Conservation (phyloP, 2,329 filamentous ascomycete species). For the Xylaria sp. region DNA sequence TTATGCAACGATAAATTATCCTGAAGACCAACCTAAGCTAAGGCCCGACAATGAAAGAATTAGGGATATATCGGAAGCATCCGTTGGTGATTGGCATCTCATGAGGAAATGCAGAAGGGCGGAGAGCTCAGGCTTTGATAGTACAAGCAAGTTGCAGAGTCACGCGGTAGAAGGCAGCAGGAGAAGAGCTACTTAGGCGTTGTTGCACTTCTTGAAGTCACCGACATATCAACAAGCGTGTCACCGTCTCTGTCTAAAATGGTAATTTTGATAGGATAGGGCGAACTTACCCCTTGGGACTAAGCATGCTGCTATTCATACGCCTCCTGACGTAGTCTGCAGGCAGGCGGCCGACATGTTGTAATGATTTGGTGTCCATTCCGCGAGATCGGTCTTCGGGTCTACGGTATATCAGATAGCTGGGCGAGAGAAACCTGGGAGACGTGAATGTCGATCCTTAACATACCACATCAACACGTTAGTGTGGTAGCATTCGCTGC, state of each 20-base stretch:
- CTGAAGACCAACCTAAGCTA: conserved; percentile 13
- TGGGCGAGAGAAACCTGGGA: conserved; percentile 7
- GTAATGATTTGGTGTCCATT: conserved; percentile 10
- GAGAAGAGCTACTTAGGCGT: conserved; percentile 13
- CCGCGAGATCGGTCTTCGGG: conserved; percentile 21
- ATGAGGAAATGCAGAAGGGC: background rate
- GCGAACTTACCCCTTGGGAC: background rate
- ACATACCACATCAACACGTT: conserved; percentile 19
- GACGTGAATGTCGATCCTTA: conserved; percentile 25
- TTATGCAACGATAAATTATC: conserved; percentile 25
- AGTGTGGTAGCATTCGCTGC: conserved; percentile 24
- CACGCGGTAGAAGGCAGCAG: conserved; percentile 12
- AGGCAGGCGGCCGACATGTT: conserved; percentile 3
- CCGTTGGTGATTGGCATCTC: conserved; percentile 3
- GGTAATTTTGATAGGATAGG: conserved; percentile 1
- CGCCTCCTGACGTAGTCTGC: conserved; percentile 9
- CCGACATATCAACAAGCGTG: background rate
- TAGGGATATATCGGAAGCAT: conserved; percentile 5
- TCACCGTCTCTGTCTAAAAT: background rate
- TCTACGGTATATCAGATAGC: conserved; percentile 6
- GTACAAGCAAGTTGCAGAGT: conserved; percentile 13
- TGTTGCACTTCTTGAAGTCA: conserved; percentile 15
- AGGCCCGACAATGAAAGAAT: conserved; percentile 8
- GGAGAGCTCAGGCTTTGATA: background rate
- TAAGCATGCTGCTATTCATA: conserved; percentile 15